Percentiles rank a stretch among this genome's conserved stretches.
Conservation (phyloP, 2,329 filamentous ascomycete species). For the Fusarium falciforme region DNA sequence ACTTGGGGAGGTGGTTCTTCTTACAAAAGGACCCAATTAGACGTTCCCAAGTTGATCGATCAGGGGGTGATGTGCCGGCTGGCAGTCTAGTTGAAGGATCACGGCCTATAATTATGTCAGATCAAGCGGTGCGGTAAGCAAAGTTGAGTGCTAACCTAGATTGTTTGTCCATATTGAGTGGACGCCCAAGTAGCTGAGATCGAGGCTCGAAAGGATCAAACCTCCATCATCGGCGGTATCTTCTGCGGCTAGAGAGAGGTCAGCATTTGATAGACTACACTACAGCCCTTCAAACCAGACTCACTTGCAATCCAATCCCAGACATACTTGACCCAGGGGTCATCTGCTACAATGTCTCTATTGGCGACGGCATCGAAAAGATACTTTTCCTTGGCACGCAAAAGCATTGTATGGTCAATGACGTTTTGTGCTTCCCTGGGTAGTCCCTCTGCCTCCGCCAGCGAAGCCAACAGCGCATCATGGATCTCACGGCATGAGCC, state of each 20-base stretch:
- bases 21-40: constrained; percentile 73
- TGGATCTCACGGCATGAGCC: constrained; percentile 68
- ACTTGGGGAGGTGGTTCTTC: constrained; percentile 70
- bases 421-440: constrained; percentile 63
- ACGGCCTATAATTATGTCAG: constrained; percentile 53
- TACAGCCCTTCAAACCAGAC: constrained; percentile 38
- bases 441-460: constrained; percentile 58
- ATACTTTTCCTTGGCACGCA: constrained; percentile 71
- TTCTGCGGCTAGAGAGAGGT: constrained; percentile 64
- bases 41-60: constrained; percentile 67
- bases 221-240: constrained; percentile 72
- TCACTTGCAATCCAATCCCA: constrained; percentile 80
- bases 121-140: not conserved
- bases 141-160: constrained; percentile 63
- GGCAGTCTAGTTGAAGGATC: constrained; percentile 61
- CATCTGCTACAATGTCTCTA: constrained; percentile 73
- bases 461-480: constrained; percentile 62
- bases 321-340: constrained; percentile 80
- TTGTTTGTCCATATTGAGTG: constrained; percentile 77
- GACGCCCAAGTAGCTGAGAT: constrained; percentile 82
- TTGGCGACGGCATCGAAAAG: constrained; percentile 75
- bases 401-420: constrained; percentile 68
- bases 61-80: constrained; percentile 58
- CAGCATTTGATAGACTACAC: constrained; percentile 11
- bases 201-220: constrained; percentile 76